phyloP scores from a whole-genome alignment of 495 filamentous ascomycete species.

The Chaetomium fimeti region DNA sequence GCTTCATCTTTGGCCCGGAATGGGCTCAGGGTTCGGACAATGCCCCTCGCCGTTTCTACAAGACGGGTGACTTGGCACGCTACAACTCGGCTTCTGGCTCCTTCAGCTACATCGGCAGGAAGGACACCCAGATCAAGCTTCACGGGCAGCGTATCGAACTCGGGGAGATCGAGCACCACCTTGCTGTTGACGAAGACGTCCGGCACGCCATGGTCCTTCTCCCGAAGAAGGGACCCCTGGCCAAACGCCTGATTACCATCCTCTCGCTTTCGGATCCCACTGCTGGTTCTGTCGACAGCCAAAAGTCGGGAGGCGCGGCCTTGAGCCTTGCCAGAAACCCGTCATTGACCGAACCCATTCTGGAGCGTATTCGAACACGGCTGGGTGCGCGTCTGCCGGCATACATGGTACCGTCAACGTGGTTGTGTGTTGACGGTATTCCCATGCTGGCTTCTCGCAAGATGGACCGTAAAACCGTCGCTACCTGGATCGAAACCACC shows the following conservation, averaged over 20 bases:
- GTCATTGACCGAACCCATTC: conserved; percentile 1
- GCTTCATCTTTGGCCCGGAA: conserved; percentile 35
- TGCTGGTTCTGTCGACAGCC: no score
- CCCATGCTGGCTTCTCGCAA: conserved; percentile 30
- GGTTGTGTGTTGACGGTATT: conserved; percentile 24
- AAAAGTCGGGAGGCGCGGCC: background rate
- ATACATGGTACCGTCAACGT: conserved; percentile 55
- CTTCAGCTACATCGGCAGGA: conserved; percentile 48
- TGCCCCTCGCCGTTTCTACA: conserved; percentile 46
- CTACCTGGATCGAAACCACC: conserved; percentile 27
- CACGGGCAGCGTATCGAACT: conserved; percentile 44
- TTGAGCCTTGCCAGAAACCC: conserved; percentile 12
- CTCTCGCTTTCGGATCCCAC: conserved; percentile 16
- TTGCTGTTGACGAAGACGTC: conserved; percentile 19
- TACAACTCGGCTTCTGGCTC: conserved; percentile 51
- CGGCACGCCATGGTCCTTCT: conserved; percentile 49
- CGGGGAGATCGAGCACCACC: conserved; percentile 56
- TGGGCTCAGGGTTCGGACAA: conserved; percentile 12
- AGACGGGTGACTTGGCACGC: conserved; percentile 59
- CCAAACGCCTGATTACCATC: conserved; percentile 43
- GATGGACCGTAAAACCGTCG: conserved; percentile 29
- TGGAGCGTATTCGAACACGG: conserved; percentile 18
- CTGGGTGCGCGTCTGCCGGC: conserved; percentile 22
- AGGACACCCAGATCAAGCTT: conserved; percentile 43
- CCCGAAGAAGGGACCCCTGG: conserved; percentile 43